Evolutionary conservation across 2,329 filamentous ascomycete species (phyloP), one percentile per base, ranked within the genome.

Genomic region (Alternaria conjuncta): DNA sequence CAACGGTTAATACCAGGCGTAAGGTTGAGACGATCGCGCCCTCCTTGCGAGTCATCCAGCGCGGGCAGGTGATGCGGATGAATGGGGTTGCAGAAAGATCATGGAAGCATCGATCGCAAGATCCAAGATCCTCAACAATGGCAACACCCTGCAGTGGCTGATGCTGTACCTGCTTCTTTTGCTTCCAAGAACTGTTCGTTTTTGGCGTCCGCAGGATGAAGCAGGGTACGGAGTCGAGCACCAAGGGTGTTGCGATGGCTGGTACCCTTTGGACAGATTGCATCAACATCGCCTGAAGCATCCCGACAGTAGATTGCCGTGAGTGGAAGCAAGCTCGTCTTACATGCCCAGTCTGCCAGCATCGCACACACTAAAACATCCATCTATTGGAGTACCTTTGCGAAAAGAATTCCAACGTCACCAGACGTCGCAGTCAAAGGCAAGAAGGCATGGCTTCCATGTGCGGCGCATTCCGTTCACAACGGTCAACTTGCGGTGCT

Each of bases 401-500:
- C 9, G 49, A 53, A 25, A 20, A 12, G 30, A 25, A 3, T 25
- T 10, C 5, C 23, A 21, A 8, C 3, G 18, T 36, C 20, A 21
- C 28, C 49, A 53, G 30, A 36, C 20, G 18, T 41, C 10, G 15
- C 49, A 28, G 20, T 53, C 30, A 41, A 53, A 36, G 28, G 32
- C 20, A 53, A 36, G 28, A 53, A 7, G 49, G 49, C 30, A 53
- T 53, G 49, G 49, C 32, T 53, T 28, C 49, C 49, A 53, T 15
- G 49, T 10, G 21, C 49, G 30, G 49, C 13, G 4, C 10, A 36
- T 53, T 41, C 49, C 25, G 13, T 3, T 26, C 21, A 36, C 55
- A 59, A 55, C 56, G 60, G 45, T 50, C 49, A 50, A 60, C 20
- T 50, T 18, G 49, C 49, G 30, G 10, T n/a, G 55, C 15, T n/a